Evolutionary conservation across 2,329 filamentous ascomycete genomes (phyloP).

Genomic region (Talaromyces sp.): DNA sequence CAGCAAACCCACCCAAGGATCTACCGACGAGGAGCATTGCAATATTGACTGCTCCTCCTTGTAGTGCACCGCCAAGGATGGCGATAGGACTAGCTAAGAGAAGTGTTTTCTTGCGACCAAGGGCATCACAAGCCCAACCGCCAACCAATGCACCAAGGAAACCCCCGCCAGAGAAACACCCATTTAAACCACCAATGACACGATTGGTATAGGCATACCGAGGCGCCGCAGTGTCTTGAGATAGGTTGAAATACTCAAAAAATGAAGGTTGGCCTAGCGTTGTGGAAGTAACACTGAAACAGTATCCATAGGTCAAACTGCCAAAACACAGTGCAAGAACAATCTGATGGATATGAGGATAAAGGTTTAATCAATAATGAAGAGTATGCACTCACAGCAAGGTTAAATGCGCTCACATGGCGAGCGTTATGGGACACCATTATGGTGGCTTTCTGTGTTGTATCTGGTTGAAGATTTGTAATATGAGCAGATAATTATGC

Average conservation of each 20-base stretch:
- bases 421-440: background rate
- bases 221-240: background rate
- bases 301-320: conserved; percentile 6
- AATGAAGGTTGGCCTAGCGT: conserved; percentile 6
- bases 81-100: conserved; percentile 10
- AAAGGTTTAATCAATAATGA: background rate
- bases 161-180: conserved; percentile 11
- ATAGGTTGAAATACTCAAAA: conserved; percentile 1
- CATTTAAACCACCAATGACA: conserved; percentile 4
- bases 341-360: conserved; percentile 1
- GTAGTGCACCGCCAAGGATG: conserved; percentile 12
- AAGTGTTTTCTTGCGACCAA: conserved; percentile 11
- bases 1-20: background rate
- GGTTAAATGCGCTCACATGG: background rate
- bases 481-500: background rate
- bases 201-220: conserved; percentile 5
- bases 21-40: conserved; percentile 7
- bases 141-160: conserved; percentile 12
- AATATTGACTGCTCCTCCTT: conserved; percentile 13
- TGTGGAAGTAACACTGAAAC: conserved; percentile 1
- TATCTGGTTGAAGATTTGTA: background rate
- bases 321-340: conserved; percentile 1
- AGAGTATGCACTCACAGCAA: background rate
- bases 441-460: background rate
- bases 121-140: conserved; percentile 13